These are phyloP conservation scores for Aaosphaeria pasadenensis DNA, from an alignment of 2,329 filamentous ascomycete species.

Conservation along the genomic window DNA sequence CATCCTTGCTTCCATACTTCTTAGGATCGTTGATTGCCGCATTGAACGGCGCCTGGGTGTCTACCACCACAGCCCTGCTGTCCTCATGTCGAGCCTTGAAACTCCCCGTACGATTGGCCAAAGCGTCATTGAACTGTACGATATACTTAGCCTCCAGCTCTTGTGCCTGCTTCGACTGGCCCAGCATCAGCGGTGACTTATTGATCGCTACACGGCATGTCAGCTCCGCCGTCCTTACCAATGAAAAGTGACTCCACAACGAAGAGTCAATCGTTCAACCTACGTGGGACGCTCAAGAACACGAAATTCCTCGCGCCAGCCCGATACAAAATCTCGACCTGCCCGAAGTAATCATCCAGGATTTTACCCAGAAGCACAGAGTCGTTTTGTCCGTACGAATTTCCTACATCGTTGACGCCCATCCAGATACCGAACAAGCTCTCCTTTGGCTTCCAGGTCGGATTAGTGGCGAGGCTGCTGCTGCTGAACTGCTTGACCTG, in stretches of 20 bases:
- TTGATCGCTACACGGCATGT: constrained; percentile 5
- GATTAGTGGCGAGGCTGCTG: constrained; percentile 10
- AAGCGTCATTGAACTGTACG: constrained; percentile 36
- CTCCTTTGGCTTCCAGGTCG: constrained; percentile 9
- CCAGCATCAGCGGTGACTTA: constrained; percentile 12
- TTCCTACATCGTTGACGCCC: constrained; percentile 22
- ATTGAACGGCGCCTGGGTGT: constrained; percentile 44
- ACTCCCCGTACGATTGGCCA: constrained; percentile 22
- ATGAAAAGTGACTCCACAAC: no score
- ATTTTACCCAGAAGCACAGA: constrained; percentile 33
- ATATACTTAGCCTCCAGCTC: constrained; percentile 35
- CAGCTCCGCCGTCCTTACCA: no score
- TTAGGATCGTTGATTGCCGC: constrained; percentile 42
- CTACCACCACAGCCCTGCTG: constrained; percentile 35
- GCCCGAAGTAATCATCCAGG: constrained; percentile 44
- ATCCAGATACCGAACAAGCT: constrained; percentile 16
- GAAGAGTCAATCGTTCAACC: neutral
- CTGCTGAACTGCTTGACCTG: constrained; percentile 15
- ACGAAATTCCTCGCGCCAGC: constrained; percentile 58
- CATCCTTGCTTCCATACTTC: constrained; percentile 43
- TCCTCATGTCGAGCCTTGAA: constrained; percentile 38
- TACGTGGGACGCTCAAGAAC: constrained; percentile 57
- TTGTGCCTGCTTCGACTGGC: constrained; percentile 15
- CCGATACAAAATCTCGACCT: constrained; percentile 49
- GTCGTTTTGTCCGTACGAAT: constrained; percentile 9